Evolutionary conservation across 1,284 basidiomycete genomes (phyloP), one percentile per base, ranked within the genome.

Genomic region (Anthracocystis panici-leucophaei): DNA sequence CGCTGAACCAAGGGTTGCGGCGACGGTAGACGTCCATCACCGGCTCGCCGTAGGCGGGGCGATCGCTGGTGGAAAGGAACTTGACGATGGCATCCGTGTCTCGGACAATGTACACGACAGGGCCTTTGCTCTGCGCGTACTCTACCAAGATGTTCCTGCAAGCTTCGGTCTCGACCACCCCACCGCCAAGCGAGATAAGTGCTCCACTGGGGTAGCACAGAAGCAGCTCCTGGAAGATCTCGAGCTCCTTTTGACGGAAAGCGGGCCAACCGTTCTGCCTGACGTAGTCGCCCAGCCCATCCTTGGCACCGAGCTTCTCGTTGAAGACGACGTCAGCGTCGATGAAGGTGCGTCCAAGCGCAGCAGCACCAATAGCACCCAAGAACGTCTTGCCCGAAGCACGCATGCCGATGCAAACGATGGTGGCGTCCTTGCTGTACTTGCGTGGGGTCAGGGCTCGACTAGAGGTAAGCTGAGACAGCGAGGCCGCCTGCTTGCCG

Each of bases 381-480:
- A 98, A 89, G 86, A 92, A 92, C 1, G 93, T 93, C 88, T 99
- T 99, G 60, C 97, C 96, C 0, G 94, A 93, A 6, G 96, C 96
- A 38, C 96, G 92, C 96, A 99, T 98, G 42, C 96, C 95, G 62
- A 96, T 92, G 76, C 97, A 87, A 65, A 98, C 87, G 72, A 95
- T 90, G 10, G 93, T 93, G 0, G 91, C 89, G 25, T 88, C 86
- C 2, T 88, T 74, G 45, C 87, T 85, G 16, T 87, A 87, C 25
- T 79, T 66, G 12, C 64, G 45, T 16, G 82, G 80, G 4, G 80
- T 73, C 23, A 76, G 61, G 18, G 66, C 55, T 21, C 58, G 56
- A 41, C 66, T 68, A 2, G 59, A 44, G 3, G 69, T 68, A n/a
- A 77, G 35, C 23, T 73, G 42, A 35, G 61, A 45, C 5, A 62